Evolutionary conservation across 305 asterid species (phyloP).

Genomic region (Fraxinus sp.): DNA sequence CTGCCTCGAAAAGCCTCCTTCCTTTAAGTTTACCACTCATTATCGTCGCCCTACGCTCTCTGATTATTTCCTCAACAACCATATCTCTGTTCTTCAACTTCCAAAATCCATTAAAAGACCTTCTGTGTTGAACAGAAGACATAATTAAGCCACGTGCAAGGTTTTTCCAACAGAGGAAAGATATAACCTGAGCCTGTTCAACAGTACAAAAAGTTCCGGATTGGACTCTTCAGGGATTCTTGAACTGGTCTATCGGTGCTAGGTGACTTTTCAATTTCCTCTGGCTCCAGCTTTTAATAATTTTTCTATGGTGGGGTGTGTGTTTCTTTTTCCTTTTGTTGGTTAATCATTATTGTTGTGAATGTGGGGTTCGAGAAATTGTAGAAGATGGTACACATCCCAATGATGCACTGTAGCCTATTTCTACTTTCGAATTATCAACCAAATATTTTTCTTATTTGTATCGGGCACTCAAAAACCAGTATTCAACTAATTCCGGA

Average conservation of each 20-base stretch:
- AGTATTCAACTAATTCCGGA: no score
- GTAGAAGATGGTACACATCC: background rate
- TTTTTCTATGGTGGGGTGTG: constrained; percentile 33
- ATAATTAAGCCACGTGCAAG: constrained; percentile 41
- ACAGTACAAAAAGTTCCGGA: background rate
- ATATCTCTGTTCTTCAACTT: constrained; percentile 20
- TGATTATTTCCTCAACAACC: constrained; percentile 41
- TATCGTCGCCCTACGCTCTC: constrained; percentile 47
- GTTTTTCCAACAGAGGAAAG: constrained; percentile 18
- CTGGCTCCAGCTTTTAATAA: constrained; percentile 30
- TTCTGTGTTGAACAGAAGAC: constrained; percentile 40
- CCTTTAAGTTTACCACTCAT: constrained; percentile 43
- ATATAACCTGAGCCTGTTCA: constrained; percentile 18
- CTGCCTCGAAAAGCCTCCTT: constrained; percentile 39
- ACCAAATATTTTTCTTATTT: background rate
- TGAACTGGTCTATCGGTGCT: constrained; percentile 27
- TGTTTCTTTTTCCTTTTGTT: background rate
- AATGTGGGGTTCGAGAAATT: background rate
- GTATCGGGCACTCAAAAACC: background rate
- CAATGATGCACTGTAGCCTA: background rate
- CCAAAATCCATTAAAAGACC: constrained; percentile 12
- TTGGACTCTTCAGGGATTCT: constrained; percentile 22
- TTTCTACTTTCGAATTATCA: background rate
- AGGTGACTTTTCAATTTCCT: constrained; percentile 13
- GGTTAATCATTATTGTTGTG: background rate